Percentiles rank a stretch among this genome's conserved stretches.
phyloP scores from a whole-genome alignment of 208 protist genomes.

The Spongospora subterranea region DNA sequence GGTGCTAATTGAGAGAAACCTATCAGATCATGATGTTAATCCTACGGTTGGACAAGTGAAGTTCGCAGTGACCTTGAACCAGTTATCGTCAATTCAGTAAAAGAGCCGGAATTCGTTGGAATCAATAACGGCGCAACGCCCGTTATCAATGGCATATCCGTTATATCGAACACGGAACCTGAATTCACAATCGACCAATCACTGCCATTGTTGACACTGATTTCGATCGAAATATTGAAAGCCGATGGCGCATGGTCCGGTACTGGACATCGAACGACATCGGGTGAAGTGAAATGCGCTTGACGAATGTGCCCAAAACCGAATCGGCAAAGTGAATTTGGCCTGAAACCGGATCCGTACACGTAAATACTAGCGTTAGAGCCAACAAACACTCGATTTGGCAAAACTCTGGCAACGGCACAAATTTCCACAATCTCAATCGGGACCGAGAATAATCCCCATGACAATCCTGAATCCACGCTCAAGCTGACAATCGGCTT shows the following conservation, averaged over 20 bases:
- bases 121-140: background rate
- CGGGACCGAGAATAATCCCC: background rate
- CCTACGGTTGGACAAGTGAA: background rate
- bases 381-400: background rate
- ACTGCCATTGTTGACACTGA: conserved; percentile 8
- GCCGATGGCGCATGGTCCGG: background rate
- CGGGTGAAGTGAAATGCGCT: background rate
- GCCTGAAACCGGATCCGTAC: background rate
- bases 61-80: conserved; percentile 4
- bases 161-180: background rate
- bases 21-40: background rate
- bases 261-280: background rate
- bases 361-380: background rate
- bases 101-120: background rate
- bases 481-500: background rate
- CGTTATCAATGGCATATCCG: background rate
- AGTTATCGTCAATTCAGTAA: background rate
- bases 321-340: background rate
- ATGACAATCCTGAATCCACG: background rate
- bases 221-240: background rate
- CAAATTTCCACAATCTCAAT: background rate
- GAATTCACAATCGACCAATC: background rate
- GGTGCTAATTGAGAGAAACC: background rate
- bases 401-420: background rate
- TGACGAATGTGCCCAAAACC: background rate